A percentile compares a stretch with the other conserved stretches of the same genome.
Evolutionary conservation across 164 flowering plant genomes (phyloP).

Genomic region (Annona squamosa): DNA sequence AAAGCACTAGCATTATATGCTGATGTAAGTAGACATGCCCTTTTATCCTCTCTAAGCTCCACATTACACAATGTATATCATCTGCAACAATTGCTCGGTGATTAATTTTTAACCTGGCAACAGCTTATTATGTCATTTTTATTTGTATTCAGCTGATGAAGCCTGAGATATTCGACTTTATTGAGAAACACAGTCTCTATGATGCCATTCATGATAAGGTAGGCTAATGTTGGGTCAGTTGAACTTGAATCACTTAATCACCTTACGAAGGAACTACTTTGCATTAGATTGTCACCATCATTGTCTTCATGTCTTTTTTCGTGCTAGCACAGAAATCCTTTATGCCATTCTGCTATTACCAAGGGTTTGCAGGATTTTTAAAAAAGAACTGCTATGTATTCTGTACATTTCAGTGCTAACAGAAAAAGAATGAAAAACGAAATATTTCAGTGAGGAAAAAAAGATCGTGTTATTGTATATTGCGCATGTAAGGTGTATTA

Average conservation of each 20-base stretch:
- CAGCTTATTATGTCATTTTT: slow-evolving; percentile 2
- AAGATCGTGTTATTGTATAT: no score
- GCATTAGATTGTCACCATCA: no score
- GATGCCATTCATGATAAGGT: slow-evolving; percentile 90
- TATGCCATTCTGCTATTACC: no score
- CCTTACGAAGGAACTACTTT: not conserved
- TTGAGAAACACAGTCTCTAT: slow-evolving; percentile 76
- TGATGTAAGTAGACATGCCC: slow-evolving; percentile 59
- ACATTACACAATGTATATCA: not conserved
- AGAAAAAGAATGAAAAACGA: not conserved
- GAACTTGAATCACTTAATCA: not conserved
- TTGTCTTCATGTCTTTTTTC: no score
- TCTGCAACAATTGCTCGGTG: not conserved
- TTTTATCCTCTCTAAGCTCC: not conserved
- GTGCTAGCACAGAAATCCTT: no score
- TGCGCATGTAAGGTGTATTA: no score
- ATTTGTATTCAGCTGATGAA: slow-evolving; percentile 64
- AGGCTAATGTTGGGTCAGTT: slow-evolving; percentile 10
- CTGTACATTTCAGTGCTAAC: not conserved
- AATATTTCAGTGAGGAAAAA: no score
- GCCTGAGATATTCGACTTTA: slow-evolving; percentile 81
- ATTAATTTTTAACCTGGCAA: not conserved
- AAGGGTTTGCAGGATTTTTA: no score
- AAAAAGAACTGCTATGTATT: no score
- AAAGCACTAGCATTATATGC: slow-evolving; percentile 86